Evolutionary conservation across 1,284 basidiomycete genomes (phyloP).

Genomic region (Pulchroboletus neoregius): DNA sequence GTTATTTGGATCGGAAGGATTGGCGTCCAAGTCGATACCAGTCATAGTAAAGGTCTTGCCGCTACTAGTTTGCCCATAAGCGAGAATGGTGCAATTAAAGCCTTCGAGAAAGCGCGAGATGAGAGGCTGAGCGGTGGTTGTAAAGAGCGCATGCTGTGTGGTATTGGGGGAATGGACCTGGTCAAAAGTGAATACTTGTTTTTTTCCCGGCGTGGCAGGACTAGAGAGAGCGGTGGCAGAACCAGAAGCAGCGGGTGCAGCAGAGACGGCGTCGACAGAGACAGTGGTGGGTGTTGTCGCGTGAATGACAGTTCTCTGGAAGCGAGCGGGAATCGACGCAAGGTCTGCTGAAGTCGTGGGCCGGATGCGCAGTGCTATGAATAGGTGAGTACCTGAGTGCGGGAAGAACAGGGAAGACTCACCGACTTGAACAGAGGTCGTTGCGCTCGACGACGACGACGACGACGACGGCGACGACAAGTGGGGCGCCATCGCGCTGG

Average conservation of each 20-base stretch:
- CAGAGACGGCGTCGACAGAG: conserved; percentile 64
- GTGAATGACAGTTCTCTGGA: conserved; percentile 87
- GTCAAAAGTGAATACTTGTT: conserved; percentile 91
- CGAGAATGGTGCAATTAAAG: conserved; percentile 96
- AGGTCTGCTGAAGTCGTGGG: conserved; percentile 83
- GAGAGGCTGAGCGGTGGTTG: conserved; percentile 78
- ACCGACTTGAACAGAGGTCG: conserved; percentile 87
- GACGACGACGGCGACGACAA: conserved; percentile 45
- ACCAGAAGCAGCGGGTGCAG: conserved; percentile 43
- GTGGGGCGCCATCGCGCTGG: conserved; percentile 58
- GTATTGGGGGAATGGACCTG: conserved; percentile 84
- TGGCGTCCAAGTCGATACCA: conserved; percentile 79
- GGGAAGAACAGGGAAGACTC: conserved; percentile 34
- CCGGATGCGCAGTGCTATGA: conserved; percentile 84
- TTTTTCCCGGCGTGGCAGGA: conserved; percentile 52
- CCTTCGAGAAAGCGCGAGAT: conserved; percentile 91
- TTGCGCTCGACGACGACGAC: conserved; percentile 55
- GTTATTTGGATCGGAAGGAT: conserved; percentile 69
- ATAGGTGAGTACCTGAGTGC: not conserved
- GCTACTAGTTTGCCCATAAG: conserved; percentile 96
- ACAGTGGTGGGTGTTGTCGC: conserved; percentile 66
- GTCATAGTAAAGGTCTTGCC: conserved; percentile 99
- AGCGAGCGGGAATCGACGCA: conserved; percentile 84
- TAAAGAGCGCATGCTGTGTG: conserved; percentile 83
- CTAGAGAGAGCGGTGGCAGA: conserved; percentile 46